These are phyloP conservation scores for Dipodascopsis uninucleata DNA, from an alignment of 805 yeast species.

Conservation along the genomic window DNA sequence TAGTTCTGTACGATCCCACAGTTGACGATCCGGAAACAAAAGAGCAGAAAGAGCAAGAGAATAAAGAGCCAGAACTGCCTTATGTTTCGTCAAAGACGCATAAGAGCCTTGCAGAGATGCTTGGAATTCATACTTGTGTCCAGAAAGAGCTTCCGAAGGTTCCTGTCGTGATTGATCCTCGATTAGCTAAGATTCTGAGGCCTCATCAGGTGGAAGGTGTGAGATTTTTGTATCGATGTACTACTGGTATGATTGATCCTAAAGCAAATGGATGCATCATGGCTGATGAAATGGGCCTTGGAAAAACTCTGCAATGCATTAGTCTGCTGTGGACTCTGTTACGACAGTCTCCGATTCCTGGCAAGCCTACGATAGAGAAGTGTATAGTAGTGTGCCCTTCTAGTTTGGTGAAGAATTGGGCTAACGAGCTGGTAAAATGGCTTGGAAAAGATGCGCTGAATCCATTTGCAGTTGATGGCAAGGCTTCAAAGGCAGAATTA, in stretches of 20 bases:
- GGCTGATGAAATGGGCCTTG: conserved; percentile 98
- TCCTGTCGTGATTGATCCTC: conserved; percentile 94
- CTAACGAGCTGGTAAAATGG: conserved; percentile 93
- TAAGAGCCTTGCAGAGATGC: conserved; percentile 69
- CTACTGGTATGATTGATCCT: conserved; percentile 63
- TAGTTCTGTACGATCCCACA: conserved; percentile 92
- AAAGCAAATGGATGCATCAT: conserved; percentile 92
- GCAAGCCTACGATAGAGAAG: conserved; percentile 75
- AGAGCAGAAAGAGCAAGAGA: conserved; percentile 13
- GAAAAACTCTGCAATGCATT: conserved; percentile 86
- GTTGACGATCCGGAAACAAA: conserved; percentile 50
- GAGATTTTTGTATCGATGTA: conserved; percentile 82
- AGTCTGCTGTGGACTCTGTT: conserved; percentile 89
- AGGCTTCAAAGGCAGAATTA: conserved; percentile 52
- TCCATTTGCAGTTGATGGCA: conserved; percentile 91
- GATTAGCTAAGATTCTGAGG: conserved; percentile 72
- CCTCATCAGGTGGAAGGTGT: conserved; percentile 98
- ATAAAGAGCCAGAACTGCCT: conserved; percentile 4
- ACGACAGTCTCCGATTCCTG: conserved; percentile 82
- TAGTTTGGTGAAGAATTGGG: conserved; percentile 92
- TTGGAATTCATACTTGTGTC: conserved; percentile 60
- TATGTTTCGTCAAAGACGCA: conserved; percentile 37
- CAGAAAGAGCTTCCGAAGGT: conserved; percentile 67
- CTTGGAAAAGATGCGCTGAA: conserved; percentile 85
- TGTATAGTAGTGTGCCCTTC: conserved; percentile 94